Base-by-base conservation (phyloP, 257 asterid species). In the Vinca minor region DNA sequence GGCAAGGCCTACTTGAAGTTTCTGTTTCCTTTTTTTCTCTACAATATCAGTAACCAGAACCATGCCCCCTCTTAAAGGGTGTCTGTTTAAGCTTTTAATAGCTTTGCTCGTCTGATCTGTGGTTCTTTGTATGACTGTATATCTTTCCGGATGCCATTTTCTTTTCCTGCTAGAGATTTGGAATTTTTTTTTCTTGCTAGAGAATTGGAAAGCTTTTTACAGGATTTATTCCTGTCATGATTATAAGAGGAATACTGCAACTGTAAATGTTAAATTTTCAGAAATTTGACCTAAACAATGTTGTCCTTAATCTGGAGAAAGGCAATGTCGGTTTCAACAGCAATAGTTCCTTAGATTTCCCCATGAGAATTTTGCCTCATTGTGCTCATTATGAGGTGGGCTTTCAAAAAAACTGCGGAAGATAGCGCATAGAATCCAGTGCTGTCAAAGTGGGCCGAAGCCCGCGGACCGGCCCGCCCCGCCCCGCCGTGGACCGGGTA, bases 1-100 rank as follows among this genome's bases (percentile, higher is more conserved):
- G 97, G 97, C 86, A 90, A 82, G 94, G 69, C 76, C 63, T 57
- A 65, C 67, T 71, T 72, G 18, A 18, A 70, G 63, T 64, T 62
- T 74, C 38, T 72, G 6, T 52, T 62, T 41, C 44, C 34, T 63
- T 56, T 73, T 38, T 26, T 66, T 23, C 3, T 29, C 50, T 36
- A 45, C 35, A 46, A 36, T n/a, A 32, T 9, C 54, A 46, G n/a
- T 50, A 8, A 59, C 72, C 39, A 26, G 9, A 66, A 44, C 21
- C n/a, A 34, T 29, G 53, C 53, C 64, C 10, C 21, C 14, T 20
- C 29, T 8, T 26, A 53, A 53, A 2, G 6, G 59, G 18, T 8
- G 45, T 34, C 41, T 26, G 29, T 15, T 67, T 21, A 32, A 23
- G 39, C 34, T n/a, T 68, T 14, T 59, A 18, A 28, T 44, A 13